Evolutionary conservation across 176 grass and related monocot species (phyloP).

Genomic region (Eleusine coracana): DNA sequence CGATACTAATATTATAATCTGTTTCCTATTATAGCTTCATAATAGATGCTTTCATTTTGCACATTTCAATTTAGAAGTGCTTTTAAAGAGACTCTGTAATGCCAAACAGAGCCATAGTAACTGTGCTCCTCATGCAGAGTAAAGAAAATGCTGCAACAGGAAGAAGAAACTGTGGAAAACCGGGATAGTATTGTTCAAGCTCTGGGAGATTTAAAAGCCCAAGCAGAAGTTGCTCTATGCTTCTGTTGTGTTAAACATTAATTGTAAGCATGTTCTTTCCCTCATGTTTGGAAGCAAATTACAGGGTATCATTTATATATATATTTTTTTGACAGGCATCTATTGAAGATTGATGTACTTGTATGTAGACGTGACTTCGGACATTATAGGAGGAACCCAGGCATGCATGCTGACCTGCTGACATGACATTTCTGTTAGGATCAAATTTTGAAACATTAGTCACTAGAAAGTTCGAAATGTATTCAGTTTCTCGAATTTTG

Average conservation of each 20-base stretch:
- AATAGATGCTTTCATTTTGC: neutral
- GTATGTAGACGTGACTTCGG: neutral
- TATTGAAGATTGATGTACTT: slow-evolving; percentile 8
- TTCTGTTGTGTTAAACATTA: slow-evolving; percentile 85
- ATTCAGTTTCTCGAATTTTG: neutral
- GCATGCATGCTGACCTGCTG: slow-evolving; percentile 32
- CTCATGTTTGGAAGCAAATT: neutral
- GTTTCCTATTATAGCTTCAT: neutral
- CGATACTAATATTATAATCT: neutral
- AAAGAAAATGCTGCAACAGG: slow-evolving; percentile 66
- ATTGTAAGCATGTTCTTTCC: slow-evolving; percentile 25
- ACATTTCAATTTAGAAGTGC: slow-evolving; percentile 4
- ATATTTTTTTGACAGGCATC: slow-evolving; percentile 31
- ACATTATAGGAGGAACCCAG: slow-evolving; percentile 12
- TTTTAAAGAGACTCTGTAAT: slow-evolving; percentile 3
- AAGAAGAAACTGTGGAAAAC: slow-evolving; percentile 44
- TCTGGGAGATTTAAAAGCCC: slow-evolving; percentile 82
- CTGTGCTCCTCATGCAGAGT: slow-evolving; percentile 55
- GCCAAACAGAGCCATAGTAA: neutral
- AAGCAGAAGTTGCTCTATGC: slow-evolving; percentile 89
- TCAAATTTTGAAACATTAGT: neutral
- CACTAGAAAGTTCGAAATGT: slow-evolving; percentile 10
- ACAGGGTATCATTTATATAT: slow-evolving; percentile 15
- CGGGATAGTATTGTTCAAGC: slow-evolving; percentile 67
- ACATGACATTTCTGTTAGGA: neutral